Percentiles rank a stretch among this genome's conserved stretches.
Conservation (phyloP, 2,329 filamentous ascomycete genomes). For the Akanthomyces dipterigenus region DNA sequence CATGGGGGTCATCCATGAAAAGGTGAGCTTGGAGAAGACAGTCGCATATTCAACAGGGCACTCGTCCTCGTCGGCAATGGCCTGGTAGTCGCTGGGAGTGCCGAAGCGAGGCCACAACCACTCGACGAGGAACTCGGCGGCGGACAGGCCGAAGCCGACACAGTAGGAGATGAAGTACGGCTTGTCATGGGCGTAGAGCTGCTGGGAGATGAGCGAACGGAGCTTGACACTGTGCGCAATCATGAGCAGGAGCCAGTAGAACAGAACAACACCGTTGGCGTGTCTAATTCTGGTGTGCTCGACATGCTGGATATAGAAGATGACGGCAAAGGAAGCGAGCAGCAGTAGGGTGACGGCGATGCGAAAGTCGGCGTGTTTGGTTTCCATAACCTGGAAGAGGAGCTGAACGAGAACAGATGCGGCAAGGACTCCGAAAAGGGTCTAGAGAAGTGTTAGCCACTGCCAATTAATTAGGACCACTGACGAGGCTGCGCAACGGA, state of each 20-base stretch:
- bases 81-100: conserved; percentile 47
- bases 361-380: conserved; percentile 71
- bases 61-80: conserved; percentile 52
- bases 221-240: conserved; percentile 76
- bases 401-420: conserved; percentile 66
- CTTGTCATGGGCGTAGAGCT: conserved; percentile 57
- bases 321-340: conserved; percentile 63
- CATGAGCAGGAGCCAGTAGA: conserved; percentile 86
- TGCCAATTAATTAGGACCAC: not conserved
- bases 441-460: conserved; percentile 24
- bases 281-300: conserved; percentile 79
- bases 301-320: conserved; percentile 76
- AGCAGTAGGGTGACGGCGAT: conserved; percentile 75
- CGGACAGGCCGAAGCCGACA: conserved; percentile 61
- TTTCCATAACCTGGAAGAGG: conserved; percentile 56
- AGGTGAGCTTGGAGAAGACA: conserved; percentile 87
- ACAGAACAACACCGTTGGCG: conserved; percentile 79
- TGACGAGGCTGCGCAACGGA: conserved; percentile 33
- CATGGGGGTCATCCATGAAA: conserved; percentile 97
- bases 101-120: conserved; percentile 79
- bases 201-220: conserved; percentile 74
- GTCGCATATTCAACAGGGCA: conserved; percentile 84
- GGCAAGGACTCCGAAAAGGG: conserved; percentile 61
- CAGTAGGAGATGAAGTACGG: conserved; percentile 75
- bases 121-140: conserved; percentile 69